phyloP scores from a whole-genome alignment of 305 asterid genomes.

The Fraxinus floribunda region DNA sequence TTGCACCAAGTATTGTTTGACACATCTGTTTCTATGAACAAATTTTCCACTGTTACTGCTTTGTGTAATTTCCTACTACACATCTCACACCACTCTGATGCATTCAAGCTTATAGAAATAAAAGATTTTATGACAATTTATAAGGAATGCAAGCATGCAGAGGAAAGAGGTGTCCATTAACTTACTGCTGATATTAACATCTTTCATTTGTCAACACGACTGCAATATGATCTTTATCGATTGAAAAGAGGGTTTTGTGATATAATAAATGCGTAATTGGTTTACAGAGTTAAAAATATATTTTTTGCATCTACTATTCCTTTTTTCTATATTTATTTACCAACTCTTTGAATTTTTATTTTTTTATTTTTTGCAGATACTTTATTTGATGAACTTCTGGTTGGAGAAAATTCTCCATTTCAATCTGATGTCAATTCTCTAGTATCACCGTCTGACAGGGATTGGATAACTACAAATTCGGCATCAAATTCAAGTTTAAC shows the following conservation, averaged over 20 bases:
- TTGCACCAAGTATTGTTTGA: slow-evolving; percentile 15
- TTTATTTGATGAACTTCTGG: slow-evolving; percentile 79
- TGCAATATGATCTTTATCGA: slow-evolving; percentile 5
- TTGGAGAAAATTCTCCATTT: slow-evolving; percentile 84
- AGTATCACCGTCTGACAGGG: slow-evolving; percentile 49
- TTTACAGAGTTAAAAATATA: not conserved
- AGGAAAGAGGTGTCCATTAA: slow-evolving; percentile 1
- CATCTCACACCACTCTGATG: not conserved
- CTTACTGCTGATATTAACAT: not conserved
- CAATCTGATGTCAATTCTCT: slow-evolving; percentile 61
- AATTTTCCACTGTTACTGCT: not conserved
- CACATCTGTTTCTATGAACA: slow-evolving; percentile 7
- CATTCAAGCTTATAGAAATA: not conserved
- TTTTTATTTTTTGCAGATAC: slow-evolving; percentile 50
- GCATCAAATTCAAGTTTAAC: slow-evolving; percentile 39
- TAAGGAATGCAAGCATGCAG: not conserved
- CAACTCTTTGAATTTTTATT: not conserved
- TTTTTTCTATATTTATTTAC: not conserved
- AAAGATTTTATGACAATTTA: not conserved
- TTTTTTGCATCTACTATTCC: slow-evolving; percentile 13
- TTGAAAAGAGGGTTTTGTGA: slow-evolving; percentile 12
- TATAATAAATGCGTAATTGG: slow-evolving; percentile 2
- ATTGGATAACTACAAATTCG: slow-evolving; percentile 45
- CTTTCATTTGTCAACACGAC: slow-evolving; percentile 8
- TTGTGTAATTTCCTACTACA: not conserved